Evolutionary conservation across 148 eudicot genomes (phyloP), one percentile per base, ranked within the genome.

Genomic region (Silene latifolia): DNA sequence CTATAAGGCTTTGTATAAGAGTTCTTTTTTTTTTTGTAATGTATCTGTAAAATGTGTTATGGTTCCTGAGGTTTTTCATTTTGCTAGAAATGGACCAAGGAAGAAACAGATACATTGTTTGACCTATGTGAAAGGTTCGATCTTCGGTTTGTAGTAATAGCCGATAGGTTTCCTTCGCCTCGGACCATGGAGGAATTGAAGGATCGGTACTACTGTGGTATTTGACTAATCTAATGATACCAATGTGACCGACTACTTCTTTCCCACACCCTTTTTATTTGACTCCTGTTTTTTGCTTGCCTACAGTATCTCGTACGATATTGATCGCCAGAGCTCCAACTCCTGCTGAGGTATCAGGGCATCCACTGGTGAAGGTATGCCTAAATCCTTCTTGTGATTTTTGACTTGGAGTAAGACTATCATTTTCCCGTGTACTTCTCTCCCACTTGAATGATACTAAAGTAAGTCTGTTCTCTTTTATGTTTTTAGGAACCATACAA

Each of bases 31-130:
- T 60, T 60, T 58, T 5, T n/a, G 23, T 10, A 21, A 19, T 2
- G 1, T 19, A 23, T 21, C 11, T 19, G 2, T 60, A 27, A 0
- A 64, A 64, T 27, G 46, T 64, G 53, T 2, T n/a, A 25, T 47
- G 42, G 13, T 27, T 27, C 29, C 10, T 54, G 66, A 53, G 46
- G 23, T 25, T 65, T 68, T 8, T 57, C 42, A 42, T 65, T 61
- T 61, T 77, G 42, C 42, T 79, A 95, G 99, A 80, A 77, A 74
- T 95, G 97, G 96, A 92, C 92, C 65, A 92, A 88, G 83, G 92
- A 92, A 85, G 97, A 95, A 84, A 95, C 99, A 29, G 94, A 92
- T 85, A 83, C 87, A 57, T 82, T 95, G 72, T 95, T 95, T 81
- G 97, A 95, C 47, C 71, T 95, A 68, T 95, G 96, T 77, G 88